phyloP scores from a whole-genome alignment of 192 early-diverging fungal genomes.

The Lobosporangium transversale region DNA sequence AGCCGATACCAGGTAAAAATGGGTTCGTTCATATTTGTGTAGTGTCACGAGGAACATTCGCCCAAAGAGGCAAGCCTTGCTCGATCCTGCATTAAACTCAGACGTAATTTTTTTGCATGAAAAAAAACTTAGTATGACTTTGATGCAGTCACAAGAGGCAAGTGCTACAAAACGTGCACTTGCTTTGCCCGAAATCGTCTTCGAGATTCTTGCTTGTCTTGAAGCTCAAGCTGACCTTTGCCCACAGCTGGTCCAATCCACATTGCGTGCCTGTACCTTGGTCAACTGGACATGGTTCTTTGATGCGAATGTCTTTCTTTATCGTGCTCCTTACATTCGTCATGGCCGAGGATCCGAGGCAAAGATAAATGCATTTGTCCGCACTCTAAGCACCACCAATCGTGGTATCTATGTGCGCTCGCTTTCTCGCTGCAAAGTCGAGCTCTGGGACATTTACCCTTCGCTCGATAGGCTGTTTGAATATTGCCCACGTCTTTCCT shows the following conservation, averaged over 20 bases:
- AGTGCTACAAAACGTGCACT: conserved; percentile 43
- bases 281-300: conserved; percentile 51
- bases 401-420: conserved; percentile 42
- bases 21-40: conserved; percentile 1
- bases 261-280: conserved; percentile 49
- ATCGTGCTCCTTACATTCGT: conserved; percentile 40
- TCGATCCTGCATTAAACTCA: background rate
- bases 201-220: conserved; percentile 48
- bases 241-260: conserved; percentile 33
- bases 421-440: conserved; percentile 50
- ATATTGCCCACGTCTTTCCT: conserved; percentile 32
- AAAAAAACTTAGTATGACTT: conserved; percentile 31
- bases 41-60: conserved; percentile 21
- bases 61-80: conserved; percentile 10
- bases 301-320: conserved; percentile 50
- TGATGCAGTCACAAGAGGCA: background rate
- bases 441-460: conserved; percentile 50
- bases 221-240: conserved; percentile 43
- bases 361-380: conserved; percentile 34
- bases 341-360: conserved; percentile 38
- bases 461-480: conserved; percentile 32
- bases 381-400: conserved; percentile 42
- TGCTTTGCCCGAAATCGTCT: conserved; percentile 47
- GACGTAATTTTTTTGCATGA: too few relatives aligned
- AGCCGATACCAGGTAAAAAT: conserved; percentile 6